A percentile compares a stretch with the other conserved stretches of the same genome.
Conservation (phyloP, 331 rosid species). For the Pyracantha coccinea region DNA sequence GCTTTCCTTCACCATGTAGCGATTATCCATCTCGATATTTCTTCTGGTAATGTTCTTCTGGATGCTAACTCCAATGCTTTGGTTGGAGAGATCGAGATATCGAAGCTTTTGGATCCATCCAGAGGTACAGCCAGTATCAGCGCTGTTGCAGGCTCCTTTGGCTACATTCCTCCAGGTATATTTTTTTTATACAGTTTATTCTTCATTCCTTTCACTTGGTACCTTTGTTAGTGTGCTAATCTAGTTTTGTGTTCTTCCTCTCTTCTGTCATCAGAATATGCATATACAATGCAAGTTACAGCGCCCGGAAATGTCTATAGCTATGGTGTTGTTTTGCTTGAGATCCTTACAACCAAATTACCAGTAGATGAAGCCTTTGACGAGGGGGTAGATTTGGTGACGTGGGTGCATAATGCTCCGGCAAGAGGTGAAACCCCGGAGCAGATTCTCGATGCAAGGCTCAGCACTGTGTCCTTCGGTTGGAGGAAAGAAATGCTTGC, state of each 20-base stretch:
- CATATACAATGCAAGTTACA: conserved; percentile 99
- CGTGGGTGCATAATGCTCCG: conserved; percentile 95
- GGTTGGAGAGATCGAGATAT: conserved; percentile 93
- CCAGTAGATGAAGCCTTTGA: conserved; percentile 94
- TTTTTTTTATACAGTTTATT: not conserved
- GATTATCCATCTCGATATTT: conserved; percentile 92
- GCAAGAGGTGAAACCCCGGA: conserved; percentile 95
- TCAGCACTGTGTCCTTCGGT: conserved; percentile 89
- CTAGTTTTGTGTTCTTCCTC: not conserved
- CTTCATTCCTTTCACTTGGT: not conserved
- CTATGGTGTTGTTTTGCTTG: conserved; percentile 88
- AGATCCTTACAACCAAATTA: conserved; percentile 79
- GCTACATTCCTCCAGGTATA: conserved; percentile 98
- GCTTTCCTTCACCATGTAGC: conserved; percentile 94
- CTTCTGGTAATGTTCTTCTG: conserved; percentile 77
- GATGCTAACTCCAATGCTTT: conserved; percentile 78
- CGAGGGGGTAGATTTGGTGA: conserved; percentile 93
- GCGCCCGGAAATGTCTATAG: conserved; percentile 97
- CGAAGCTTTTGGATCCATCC: conserved; percentile 93
- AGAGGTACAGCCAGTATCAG: conserved; percentile 96
- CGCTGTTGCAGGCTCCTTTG: conserved; percentile 98
- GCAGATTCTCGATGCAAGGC: conserved; percentile 90
- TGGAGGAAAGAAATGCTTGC: conserved; percentile 99
- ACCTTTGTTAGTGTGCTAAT: not conserved
- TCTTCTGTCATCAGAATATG: conserved; percentile 73